Evolutionary conservation across 768 basidiomycete species (phyloP).

Genomic region (Panellus pusillus): DNA sequence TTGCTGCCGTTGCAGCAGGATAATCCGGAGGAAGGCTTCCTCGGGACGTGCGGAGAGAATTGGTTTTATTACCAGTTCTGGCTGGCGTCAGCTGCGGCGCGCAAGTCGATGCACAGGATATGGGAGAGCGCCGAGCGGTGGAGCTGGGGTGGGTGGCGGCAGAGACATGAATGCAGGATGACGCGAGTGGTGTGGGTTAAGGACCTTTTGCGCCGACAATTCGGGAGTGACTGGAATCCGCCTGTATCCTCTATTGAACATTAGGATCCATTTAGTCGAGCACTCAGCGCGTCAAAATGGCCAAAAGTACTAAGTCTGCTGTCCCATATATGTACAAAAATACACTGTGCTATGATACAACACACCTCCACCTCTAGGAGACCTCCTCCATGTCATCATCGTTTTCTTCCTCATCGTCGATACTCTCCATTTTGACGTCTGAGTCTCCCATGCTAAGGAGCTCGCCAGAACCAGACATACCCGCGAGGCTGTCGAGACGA

Average conservation of each 20-base stretch:
- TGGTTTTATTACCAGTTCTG: conserved; percentile 55
- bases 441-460: conserved; percentile 19
- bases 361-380: conserved; percentile 35
- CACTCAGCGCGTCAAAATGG: too few species aligned
- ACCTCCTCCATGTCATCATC: conserved; percentile 74
- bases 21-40: conserved; percentile 18
- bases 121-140: conserved; percentile 17
- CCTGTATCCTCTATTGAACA: conserved; percentile 2
- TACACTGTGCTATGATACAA: background rate
- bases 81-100: conserved; percentile 31
- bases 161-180: conserved; percentile 26
- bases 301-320: too few species aligned
- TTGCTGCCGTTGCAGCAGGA: conserved; percentile 10
- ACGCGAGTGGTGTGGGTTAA: conserved; percentile 26
- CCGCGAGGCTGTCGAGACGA: conserved; percentile 43
- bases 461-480: conserved; percentile 35
- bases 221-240: conserved; percentile 8
- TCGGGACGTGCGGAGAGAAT: conserved; percentile 40
- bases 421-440: conserved; percentile 53
- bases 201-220: conserved; percentile 23
- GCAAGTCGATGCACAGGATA: conserved; percentile 19
- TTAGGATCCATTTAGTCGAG: background rate
- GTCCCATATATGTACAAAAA: background rate
- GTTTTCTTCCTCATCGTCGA: conserved; percentile 55
- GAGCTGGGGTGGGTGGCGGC: conserved; percentile 32